phyloP scores from a whole-genome alignment of 2,329 filamentous ascomycete genomes.

The Tolypocladium capitatum region DNA sequence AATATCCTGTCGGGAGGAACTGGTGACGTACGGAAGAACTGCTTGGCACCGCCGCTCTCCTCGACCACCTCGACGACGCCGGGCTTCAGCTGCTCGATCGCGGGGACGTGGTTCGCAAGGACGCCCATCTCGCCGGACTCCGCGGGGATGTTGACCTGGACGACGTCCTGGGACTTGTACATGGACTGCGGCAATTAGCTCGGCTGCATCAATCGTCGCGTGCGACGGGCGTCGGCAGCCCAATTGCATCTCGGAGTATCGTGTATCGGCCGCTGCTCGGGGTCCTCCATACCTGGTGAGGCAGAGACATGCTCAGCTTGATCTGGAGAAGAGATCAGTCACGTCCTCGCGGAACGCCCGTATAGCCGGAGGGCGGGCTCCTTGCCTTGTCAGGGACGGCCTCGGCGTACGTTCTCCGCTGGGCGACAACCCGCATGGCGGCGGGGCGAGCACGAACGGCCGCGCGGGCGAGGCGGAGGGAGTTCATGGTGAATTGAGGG shows the following conservation, averaged over 20 bases:
- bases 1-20: neutral
- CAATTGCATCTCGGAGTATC: slow-evolving; percentile 15
- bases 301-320: slow-evolving; percentile 94
- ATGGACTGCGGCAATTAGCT: slow-evolving; percentile 52
- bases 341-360: slow-evolving; percentile 4
- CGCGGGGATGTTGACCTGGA: slow-evolving; percentile 98
- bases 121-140: slow-evolving; percentile 99
- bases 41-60: slow-evolving; percentile 80
- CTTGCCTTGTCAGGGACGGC: slow-evolving; percentile 69
- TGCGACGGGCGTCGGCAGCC: slow-evolving; percentile 7
- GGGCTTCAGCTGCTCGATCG: slow-evolving; percentile 97
- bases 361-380: slow-evolving; percentile 10
- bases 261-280: slow-evolving; percentile 7
- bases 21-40: slow-evolving; percentile 81
- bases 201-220: slow-evolving; percentile 9
- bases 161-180: slow-evolving; percentile 55
- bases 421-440: slow-evolving; percentile 60
- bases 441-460: slow-evolving; percentile 74
- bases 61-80: slow-evolving; percentile 91
- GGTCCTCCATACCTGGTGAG: slow-evolving; percentile 74
- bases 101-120: slow-evolving; percentile 95
- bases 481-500: slow-evolving; percentile 65
- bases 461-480: slow-evolving; percentile 80
- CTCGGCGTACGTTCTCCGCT: slow-evolving; percentile 86
- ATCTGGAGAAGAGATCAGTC: slow-evolving; percentile 40